Evolutionary conservation across 352 stramenopile species (phyloP).

Genomic region (Globisporangium radiosum): DNA sequence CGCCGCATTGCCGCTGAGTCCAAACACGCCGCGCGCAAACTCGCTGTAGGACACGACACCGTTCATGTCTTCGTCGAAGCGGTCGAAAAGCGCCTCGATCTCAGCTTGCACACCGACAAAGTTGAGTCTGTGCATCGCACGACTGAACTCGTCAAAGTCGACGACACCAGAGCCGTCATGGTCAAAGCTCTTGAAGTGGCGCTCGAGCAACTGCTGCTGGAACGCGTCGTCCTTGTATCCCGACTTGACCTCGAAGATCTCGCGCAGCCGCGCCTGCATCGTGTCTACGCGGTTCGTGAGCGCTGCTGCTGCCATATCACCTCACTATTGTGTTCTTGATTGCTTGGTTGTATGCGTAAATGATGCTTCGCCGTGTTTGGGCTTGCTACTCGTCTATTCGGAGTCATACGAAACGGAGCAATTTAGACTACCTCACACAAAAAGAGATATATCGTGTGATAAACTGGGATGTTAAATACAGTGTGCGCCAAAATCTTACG

Average conservation of each 20-base stretch:
- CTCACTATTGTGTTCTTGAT: too few species aligned
- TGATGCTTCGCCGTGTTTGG: too few species aligned
- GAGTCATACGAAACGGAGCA: too few species aligned
- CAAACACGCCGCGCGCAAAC: slow-evolving; percentile 53
- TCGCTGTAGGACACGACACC: slow-evolving; percentile 73
- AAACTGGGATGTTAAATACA: too few species aligned
- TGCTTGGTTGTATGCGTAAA: too few species aligned
- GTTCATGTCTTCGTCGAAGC: slow-evolving; percentile 81
- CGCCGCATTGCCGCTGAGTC: slow-evolving; percentile 7
- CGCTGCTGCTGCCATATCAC: neutral
- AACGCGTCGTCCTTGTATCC: slow-evolving; percentile 53
- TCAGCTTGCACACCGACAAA: slow-evolving; percentile 86
- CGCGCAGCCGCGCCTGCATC: slow-evolving; percentile 45
- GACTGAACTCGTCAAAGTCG: slow-evolving; percentile 86
- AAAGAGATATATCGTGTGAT: too few species aligned
- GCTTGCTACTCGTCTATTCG: neutral
- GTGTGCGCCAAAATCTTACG: too few species aligned
- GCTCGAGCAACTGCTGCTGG: slow-evolving; percentile 47
- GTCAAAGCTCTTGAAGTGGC: slow-evolving; percentile 80
- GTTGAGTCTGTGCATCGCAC: slow-evolving; percentile 82
- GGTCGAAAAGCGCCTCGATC: slow-evolving; percentile 82
- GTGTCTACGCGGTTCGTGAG: slow-evolving; percentile 36
- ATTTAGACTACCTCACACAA: too few species aligned
- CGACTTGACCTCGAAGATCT: slow-evolving; percentile 66
- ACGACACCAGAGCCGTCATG: slow-evolving; percentile 56